phyloP scores from a whole-genome alignment of 2,329 filamentous ascomycete genomes.

The Ascochyta fabae region DNA sequence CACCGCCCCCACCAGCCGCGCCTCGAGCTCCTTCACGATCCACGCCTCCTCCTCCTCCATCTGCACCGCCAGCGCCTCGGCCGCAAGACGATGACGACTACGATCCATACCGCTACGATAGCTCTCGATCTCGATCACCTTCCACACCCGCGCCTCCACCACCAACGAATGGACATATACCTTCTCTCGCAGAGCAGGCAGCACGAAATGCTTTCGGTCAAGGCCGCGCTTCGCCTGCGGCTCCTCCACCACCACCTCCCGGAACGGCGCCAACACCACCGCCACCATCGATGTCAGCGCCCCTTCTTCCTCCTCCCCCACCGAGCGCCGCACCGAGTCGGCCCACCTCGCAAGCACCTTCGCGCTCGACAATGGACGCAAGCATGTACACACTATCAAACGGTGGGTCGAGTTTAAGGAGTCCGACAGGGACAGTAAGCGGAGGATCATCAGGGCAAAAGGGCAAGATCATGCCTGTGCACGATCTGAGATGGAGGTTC shows the following conservation, averaged over 20 bases:
- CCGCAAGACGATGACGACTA: slow-evolving; percentile 36
- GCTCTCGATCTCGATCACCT: slow-evolving; percentile 27
- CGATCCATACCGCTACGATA: slow-evolving; percentile 54
- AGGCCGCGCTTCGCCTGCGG: slow-evolving; percentile 52
- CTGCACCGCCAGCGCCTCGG: slow-evolving; percentile 53
- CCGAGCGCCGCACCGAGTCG: slow-evolving; percentile 37
- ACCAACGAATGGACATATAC: slow-evolving; percentile 48
- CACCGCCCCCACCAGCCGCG: slow-evolving; percentile 44
- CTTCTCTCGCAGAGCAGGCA: slow-evolving; percentile 64
- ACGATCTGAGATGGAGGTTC: slow-evolving; percentile 86
- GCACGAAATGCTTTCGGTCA: slow-evolving; percentile 61
- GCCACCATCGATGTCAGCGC: slow-evolving; percentile 57
- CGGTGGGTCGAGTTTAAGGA: slow-evolving; percentile 39
- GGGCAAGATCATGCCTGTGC: slow-evolving; percentile 61
- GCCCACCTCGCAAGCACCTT: slow-evolving; percentile 53
- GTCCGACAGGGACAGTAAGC: slow-evolving; percentile 31
- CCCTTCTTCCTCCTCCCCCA: slow-evolving; percentile 39
- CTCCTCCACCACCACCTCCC: slow-evolving; percentile 51
- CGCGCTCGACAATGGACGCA: slow-evolving; percentile 72
- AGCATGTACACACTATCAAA: slow-evolving; percentile 72
- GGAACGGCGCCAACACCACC: slow-evolving; percentile 58
- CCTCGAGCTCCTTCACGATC: slow-evolving; percentile 30
- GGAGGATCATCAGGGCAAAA: slow-evolving; percentile 29
- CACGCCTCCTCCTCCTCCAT: slow-evolving; percentile 30
- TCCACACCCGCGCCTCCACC: slow-evolving; percentile 60